Evolutionary conservation across 208 protist species (phyloP), one percentile per base, ranked within the genome.

Genomic region (Novymonas esmeraldas): DNA sequence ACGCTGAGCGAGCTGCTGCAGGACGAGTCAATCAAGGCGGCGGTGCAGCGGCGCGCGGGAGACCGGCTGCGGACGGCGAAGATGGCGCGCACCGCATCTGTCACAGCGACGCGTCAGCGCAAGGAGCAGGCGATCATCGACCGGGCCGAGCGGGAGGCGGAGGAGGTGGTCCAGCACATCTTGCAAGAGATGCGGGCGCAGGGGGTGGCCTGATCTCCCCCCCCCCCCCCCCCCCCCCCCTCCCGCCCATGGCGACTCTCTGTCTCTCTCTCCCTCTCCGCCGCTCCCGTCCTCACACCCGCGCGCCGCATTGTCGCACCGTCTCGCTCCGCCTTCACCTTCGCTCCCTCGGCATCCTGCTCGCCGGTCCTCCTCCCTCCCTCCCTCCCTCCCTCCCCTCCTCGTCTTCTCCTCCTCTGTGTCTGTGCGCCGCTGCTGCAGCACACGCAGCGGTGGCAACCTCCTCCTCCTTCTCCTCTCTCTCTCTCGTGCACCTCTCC

Each of bases 101-200:
- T 42, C 0, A 22, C 39, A 3, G 54, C 74, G 11, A 70, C 52
- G 50, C 69, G 74, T 39, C 61, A 73, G 46, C 78, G 81, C 22
- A 81, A 73, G 42, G 88, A 94, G 61, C 72, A 81, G 34, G 33
- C 49, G 24, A 79, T 95, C 29, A 87, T 95, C 33, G 80, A 79
- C 13, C 73, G 73, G 56, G 90, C 90, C 5, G 90, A 95, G 68
- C 74, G 34, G 38, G 83, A 95, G 63, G 90, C 87, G 9, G 82
- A 92, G 58, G 75, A 79, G 20, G 75, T 95, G 33, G 87, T 95
- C 58, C 63, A 82, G 50, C 73, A 66, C 36, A 95, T 95, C 33
- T 26, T 89, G 64, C 84, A 95, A 48, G 87, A 95, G 70, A 84
- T 95, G 67, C 48, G 69, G 6, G 64, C 82, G 11, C 73, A 87